Base-by-base conservation (phyloP, 1,284 basidiomycete species). In the Melampsora americana region DNA sequence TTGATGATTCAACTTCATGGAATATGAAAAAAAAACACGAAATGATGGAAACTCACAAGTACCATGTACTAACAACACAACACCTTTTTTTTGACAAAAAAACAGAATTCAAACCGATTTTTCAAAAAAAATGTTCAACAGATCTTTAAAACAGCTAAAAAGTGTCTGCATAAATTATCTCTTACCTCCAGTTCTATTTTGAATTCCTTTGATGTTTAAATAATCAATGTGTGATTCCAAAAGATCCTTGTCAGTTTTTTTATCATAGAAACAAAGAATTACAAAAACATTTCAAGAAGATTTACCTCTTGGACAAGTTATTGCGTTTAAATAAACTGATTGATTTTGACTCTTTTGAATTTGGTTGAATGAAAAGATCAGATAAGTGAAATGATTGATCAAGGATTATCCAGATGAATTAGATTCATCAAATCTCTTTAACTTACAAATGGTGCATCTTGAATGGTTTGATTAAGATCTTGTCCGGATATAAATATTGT, bases 381-480 rank as follows among this genome's bases (percentile, higher is more conserved):
- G 7, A 0, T 39, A 30, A 11, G 14, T 39, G 28, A 20, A 48
- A 20, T 26, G 4, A 16, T 46, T 20, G 30, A 26, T 30, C 32
- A 11, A 53, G 18, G 5, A 16, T 28, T 30, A 12, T 4, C 23
- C 3, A 12, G 42, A 20, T n/a, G 46, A n/a, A 18, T 9, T 5
- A 16, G 4, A 59, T 23, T 18, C 7, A 30, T 53, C n/a, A 59
- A 53, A 20, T 26, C 16, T 6, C 9, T 59, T 59, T 14, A 23
- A 50, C 69, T 62, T 46, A 71, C 69, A 62, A 71, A 71, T 2
- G 69, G 69, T 16, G 69, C 69, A 62, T 71, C 69, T 69, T 69
- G 7, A 59, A 59, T 30, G 12, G 56, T 44, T 1, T 16, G 7
- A 44, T 44, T 5, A 16, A 44, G 42, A 1, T 44, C 12, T 16